Evolutionary conservation across 192 early-diverging fungal genomes (phyloP), one percentile per base, ranked within the genome.

Genomic region (Coemansia sp.): DNA sequence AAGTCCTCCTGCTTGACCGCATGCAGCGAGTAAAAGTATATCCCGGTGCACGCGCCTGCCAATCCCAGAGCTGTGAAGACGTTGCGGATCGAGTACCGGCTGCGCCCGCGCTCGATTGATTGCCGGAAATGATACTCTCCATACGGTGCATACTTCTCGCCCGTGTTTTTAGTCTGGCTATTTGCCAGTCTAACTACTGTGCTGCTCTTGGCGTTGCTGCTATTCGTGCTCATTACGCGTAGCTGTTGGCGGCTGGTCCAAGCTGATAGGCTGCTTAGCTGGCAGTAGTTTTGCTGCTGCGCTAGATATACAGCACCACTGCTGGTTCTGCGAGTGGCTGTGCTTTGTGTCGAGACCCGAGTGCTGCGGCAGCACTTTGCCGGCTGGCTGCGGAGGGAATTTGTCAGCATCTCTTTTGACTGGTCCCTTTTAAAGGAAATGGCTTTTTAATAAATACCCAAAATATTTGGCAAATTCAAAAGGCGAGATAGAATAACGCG

Each of bases 1-100:
- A 89, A 90, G 76, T 90, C 88, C 68, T 92, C 90, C 68, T 92
- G 90, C 70, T 83, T 84, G 8, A 92, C 88, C 10, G 88, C 89
- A 55, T 88, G 68, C 20, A 92, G 86, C 55, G 89, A 87, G 75
- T 92, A 92, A 68, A 87, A 84, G 63, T 89, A 81, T 16, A 81
- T 63, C 7, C 74, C 67, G 7, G 64, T 37, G 39, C 53, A 68
- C 9, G 29, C 28, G 13, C 66, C 55, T 3, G 16, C 40, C 63
- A 81, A 46, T 8, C 59, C 73, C 16, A 68, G 31, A 30, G 79
- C 79, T 3, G 74, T 76, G 25, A 58, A 0, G n/a, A 63, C 35
- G 34, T 81, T 81, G 8, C 52, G 35, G 31, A 48, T 35, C 25
- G 67, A 59, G 60, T 81, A 81, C 42, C 34, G 65, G 55, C 42